Evolutionary conservation across 2,329 filamentous ascomycete species (phyloP).

Genomic region (Lomentospora prolificans): DNA sequence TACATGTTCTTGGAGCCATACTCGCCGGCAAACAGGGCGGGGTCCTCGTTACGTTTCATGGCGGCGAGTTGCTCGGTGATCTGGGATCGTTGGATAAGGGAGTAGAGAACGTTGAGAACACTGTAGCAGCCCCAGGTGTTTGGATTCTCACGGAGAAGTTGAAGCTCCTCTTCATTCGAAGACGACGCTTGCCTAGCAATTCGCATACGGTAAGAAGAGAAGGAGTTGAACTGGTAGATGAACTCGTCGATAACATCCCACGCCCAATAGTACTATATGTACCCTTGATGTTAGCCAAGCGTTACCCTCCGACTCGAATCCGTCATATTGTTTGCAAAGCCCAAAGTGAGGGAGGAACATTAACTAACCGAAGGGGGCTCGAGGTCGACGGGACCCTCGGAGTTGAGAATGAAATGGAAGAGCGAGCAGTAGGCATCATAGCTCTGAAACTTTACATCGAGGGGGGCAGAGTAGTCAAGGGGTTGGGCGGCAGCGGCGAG

Average conservation of each 20-base stretch:
- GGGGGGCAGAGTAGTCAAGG: slow-evolving; percentile 87
- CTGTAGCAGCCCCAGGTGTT: slow-evolving; percentile 99
- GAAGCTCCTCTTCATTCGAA: slow-evolving; percentile 80
- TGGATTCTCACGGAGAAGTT: slow-evolving; percentile 86
- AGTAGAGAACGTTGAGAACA: slow-evolving; percentile 98
- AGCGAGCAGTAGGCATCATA: slow-evolving; percentile 99
- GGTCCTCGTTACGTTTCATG: slow-evolving; percentile 89
- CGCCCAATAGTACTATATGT: slow-evolving; percentile 88
- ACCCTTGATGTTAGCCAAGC: slow-evolving; percentile 7
- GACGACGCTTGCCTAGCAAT: slow-evolving; percentile 65
- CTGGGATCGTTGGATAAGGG: slow-evolving; percentile 93
- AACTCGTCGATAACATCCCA: slow-evolving; percentile 99
- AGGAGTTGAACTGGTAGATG: slow-evolving; percentile 99
- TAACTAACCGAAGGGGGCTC: slow-evolving; percentile 84
- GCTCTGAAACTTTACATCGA: slow-evolving; percentile 96
- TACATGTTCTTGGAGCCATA: slow-evolving; percentile 93
- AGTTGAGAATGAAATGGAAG: slow-evolving; percentile 99
- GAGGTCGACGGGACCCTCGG: slow-evolving; percentile 93
- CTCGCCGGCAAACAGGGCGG: slow-evolving; percentile 78
- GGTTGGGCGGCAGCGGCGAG: slow-evolving; percentile 87
- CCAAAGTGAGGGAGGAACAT: background rate
- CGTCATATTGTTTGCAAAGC: too few relatives aligned
- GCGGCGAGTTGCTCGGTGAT: slow-evolving; percentile 95
- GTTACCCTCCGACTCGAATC: too few relatives aligned
- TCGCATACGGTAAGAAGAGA: slow-evolving; percentile 92